These are phyloP conservation scores for Diphasiastrum complanatum DNA, from an alignment of 83 land plant species.

Conservation along the genomic window DNA sequence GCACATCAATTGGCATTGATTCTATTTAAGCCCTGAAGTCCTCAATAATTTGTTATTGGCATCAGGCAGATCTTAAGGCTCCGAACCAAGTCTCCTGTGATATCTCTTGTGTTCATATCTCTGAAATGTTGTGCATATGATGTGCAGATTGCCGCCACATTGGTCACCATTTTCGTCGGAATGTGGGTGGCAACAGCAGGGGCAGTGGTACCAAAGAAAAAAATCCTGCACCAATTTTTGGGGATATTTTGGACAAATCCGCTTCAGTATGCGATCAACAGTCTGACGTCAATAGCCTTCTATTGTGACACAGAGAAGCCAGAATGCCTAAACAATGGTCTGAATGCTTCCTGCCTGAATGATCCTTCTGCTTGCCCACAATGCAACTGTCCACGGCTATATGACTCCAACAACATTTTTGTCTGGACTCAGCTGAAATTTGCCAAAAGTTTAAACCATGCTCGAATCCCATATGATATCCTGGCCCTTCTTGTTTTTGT, in stretches of 20 bases:
- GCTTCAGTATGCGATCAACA: constrained; percentile 23
- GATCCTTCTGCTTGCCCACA: constrained; percentile 19
- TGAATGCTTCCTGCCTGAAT: constrained; percentile 20
- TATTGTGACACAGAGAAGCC: constrained; percentile 30
- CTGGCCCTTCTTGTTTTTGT: constrained; percentile 18
- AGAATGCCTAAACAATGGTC: constrained; percentile 18
- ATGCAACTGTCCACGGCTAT: constrained; percentile 26
- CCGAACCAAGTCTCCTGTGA: too few relatives aligned
- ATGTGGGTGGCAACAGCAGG: constrained; percentile 25
- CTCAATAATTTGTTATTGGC: too few relatives aligned
- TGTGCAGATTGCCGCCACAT: constrained; percentile 26
- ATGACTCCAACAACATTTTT: constrained; percentile 20
- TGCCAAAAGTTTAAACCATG: constrained; percentile 15
- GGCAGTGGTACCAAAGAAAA: constrained; percentile 21
- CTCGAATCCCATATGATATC: constrained; percentile 24
- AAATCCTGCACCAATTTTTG: constrained; percentile 4
- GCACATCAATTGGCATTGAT: too few relatives aligned
- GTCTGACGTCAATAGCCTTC: constrained; percentile 26
- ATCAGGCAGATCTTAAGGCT: too few relatives aligned
- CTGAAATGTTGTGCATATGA: not conserved
- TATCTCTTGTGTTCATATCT: not conserved
- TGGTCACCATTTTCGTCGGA: constrained; percentile 20
- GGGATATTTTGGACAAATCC: constrained; percentile 36
- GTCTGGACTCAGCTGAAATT: constrained; percentile 22
- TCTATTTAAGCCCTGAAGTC: too few relatives aligned